These are phyloP conservation scores for Ophiostoma piceae DNA, from an alignment of 2,329 filamentous ascomycete species.

Conservation along the genomic window DNA sequence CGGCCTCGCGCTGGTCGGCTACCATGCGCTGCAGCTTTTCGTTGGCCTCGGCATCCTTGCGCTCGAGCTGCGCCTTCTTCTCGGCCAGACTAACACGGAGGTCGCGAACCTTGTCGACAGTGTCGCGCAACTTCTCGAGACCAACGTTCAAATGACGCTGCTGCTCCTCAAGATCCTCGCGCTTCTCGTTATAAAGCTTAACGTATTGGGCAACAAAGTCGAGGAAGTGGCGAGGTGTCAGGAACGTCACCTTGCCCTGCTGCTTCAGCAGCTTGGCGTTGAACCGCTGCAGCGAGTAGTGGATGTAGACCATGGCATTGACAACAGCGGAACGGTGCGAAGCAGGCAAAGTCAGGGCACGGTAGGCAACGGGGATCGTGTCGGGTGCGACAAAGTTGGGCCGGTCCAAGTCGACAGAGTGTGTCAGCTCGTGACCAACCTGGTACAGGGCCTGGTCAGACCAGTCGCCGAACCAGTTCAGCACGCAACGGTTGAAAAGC, in stretches of 20 bases:
- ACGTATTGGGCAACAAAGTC: conserved; percentile 98
- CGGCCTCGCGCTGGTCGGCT: conserved; percentile 88
- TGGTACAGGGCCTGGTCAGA: conserved; percentile 98
- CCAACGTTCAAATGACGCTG: conserved; percentile 97
- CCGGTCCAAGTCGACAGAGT: conserved; percentile 91
- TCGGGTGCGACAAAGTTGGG: conserved; percentile 81
- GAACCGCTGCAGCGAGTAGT: conserved; percentile 88
- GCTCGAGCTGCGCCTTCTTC: conserved; percentile 89
- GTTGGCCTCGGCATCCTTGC: conserved; percentile 91
- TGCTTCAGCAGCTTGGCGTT: conserved; percentile 85
- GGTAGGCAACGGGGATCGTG: conserved; percentile 87
- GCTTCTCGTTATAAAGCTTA: conserved; percentile 95
- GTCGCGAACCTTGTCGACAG: conserved; percentile 93
- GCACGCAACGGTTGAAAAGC: conserved; percentile 96
- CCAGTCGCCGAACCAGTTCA: conserved; percentile 99
- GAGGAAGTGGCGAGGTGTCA: conserved; percentile 93
- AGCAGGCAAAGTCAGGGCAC: conserved; percentile 75
- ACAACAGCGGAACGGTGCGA: conserved; percentile 87
- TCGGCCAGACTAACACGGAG: conserved; percentile 83
- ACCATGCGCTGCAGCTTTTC: conserved; percentile 98
- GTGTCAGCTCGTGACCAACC: conserved; percentile 89
- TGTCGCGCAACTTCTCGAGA: conserved; percentile 93
- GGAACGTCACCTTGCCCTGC: conserved; percentile 85
- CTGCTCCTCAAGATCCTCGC: conserved; percentile 96
- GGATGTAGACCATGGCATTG: conserved; percentile 98